Conservation (phyloP, 2,329 filamentous ascomycete species). For the Fusarium floridanum region DNA sequence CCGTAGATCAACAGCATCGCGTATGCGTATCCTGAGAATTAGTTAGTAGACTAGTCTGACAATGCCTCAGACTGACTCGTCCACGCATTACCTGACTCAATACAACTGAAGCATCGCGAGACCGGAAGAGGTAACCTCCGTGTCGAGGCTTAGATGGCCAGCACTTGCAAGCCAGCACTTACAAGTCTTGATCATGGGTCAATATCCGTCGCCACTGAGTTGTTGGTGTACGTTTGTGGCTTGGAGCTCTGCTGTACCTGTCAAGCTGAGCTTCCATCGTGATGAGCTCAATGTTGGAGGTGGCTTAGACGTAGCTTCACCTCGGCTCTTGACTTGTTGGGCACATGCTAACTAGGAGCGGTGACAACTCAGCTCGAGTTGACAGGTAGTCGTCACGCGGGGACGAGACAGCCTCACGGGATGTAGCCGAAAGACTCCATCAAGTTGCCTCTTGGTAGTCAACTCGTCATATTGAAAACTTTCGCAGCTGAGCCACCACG, state of each 20-base stretch:
- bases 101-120: background rate
- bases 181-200: background rate
- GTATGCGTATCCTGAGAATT: constrained; percentile 1
- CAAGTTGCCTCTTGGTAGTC: background rate
- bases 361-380: background rate
- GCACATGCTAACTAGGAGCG: background rate
- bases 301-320: constrained; percentile 1
- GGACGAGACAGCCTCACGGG: background rate
- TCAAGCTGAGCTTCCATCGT: background rate
- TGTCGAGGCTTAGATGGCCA: constrained; percentile 3
- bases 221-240: background rate
- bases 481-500: background rate
- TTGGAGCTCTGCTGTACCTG: background rate
- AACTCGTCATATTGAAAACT: background rate
- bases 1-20: background rate
- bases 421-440: background rate
- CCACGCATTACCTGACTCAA: background rate
- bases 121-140: background rate
- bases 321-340: background rate
- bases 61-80: background rate
- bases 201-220: background rate
- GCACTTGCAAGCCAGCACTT: background rate
- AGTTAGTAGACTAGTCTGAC: background rate
- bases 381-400: background rate
- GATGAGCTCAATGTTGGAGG: background rate